Evolutionary conservation across 2,329 filamentous ascomycete genomes (phyloP).

Genomic region (Bipolaris sorokiniana): DNA sequence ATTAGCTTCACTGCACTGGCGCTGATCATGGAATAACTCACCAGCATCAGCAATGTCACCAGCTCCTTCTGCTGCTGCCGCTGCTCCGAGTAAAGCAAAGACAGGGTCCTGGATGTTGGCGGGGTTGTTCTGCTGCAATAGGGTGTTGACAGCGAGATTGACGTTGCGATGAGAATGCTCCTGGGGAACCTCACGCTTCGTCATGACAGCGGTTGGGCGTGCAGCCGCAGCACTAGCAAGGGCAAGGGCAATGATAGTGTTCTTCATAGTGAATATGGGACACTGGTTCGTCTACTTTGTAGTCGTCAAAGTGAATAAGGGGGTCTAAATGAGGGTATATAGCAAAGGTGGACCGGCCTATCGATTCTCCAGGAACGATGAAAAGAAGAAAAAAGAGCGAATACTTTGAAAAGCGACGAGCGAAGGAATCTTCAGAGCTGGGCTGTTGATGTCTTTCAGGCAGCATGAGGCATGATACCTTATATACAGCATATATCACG

Average conservation of each 20-base stretch:
- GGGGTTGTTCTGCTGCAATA: conserved; percentile 57
- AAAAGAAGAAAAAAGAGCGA: conserved; percentile 38
- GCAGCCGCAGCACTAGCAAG: conserved; percentile 40
- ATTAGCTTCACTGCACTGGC: conserved; percentile 14
- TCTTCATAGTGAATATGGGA: conserved; percentile 41
- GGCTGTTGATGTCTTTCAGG: conserved; percentile 23
- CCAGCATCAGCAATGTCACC: conserved; percentile 57
- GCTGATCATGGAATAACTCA: conserved; percentile 13
- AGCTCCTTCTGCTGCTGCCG: conserved; percentile 56
- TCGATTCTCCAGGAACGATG: conserved; percentile 49
- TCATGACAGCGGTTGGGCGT: conserved; percentile 30
- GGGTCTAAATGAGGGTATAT: conserved; percentile 17
- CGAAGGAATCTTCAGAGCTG: conserved; percentile 35
- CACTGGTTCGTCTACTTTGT: conserved; percentile 13
- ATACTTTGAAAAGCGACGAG: conserved; percentile 27
- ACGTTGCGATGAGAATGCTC: conserved; percentile 63
- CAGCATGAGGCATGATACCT: conserved; percentile 28
- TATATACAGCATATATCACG: conserved; percentile 37
- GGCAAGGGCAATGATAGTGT: conserved; percentile 38
- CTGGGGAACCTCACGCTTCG: conserved; percentile 61
- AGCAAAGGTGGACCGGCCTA: conserved; percentile 43
- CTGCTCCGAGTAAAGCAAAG: conserved; percentile 61
- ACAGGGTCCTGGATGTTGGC: conserved; percentile 57
- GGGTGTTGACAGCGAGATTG: conserved; percentile 53
- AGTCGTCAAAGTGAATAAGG: conserved; percentile 3